phyloP scores from a whole-genome alignment of 148 eudicot genomes.

The Vaccinium darrowii region DNA sequence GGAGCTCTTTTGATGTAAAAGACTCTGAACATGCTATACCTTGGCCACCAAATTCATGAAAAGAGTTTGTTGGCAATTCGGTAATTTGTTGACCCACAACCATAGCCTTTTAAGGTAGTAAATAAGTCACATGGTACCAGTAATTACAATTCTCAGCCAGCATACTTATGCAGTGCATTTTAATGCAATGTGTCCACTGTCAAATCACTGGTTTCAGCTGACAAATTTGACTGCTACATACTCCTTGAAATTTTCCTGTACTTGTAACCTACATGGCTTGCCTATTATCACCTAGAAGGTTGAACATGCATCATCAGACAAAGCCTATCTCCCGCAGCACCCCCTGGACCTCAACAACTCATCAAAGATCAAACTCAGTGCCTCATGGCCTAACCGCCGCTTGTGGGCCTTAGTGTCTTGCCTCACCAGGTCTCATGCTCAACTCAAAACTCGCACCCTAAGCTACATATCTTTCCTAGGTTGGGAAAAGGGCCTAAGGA shows the following conservation, averaged over 20 bases:
- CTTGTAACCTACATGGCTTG: no score
- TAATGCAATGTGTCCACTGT: background rate
- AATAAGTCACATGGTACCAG: background rate
- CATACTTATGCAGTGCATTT: background rate
- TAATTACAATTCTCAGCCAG: background rate
- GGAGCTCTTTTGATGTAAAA: background rate
- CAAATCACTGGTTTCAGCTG: background rate
- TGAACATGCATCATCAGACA: no score
- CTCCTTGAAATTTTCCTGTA: background rate
- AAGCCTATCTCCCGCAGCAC: background rate
- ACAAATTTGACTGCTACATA: background rate
- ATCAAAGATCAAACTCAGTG: constrained; percentile 2
- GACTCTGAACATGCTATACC: background rate
- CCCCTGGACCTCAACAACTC: background rate
- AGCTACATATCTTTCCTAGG: constrained; percentile 1
- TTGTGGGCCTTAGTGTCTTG: background rate
- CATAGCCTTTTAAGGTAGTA: background rate
- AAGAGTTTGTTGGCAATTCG: background rate
- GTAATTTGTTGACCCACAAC: background rate
- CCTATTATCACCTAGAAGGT: no score
- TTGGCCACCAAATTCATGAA: background rate
- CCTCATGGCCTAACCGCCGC: background rate
- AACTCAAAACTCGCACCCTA: background rate
- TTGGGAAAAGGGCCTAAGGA: background rate
- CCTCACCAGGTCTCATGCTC: background rate